Conservation (phyloP, 768 basidiomycete genomes). For the Udeniomyces megalosporus region DNA sequence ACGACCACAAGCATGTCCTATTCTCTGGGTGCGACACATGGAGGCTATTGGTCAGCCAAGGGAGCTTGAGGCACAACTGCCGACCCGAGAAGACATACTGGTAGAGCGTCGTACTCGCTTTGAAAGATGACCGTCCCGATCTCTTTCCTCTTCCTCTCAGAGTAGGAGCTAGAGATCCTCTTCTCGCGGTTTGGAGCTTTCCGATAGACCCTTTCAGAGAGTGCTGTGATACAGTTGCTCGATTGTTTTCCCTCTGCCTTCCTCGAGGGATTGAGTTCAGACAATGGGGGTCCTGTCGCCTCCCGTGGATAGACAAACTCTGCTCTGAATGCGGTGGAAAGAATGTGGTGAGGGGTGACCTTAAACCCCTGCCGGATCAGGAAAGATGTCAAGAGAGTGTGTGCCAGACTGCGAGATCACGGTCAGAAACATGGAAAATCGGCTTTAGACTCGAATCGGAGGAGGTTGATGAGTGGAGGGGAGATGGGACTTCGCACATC, state of each 20-base stretch:
- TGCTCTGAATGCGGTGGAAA: conserved; percentile 19
- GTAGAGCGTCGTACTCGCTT: conserved; percentile 18
- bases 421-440: background rate
- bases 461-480: background rate
- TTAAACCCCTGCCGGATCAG: background rate
- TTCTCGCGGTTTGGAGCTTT: no score
- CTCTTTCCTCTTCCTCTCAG: conserved; percentile 18
- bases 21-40: background rate
- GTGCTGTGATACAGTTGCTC: no score
- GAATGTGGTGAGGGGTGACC: background rate
- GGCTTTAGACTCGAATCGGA: no score
- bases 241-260: no score
- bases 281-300: conserved; percentile 16
- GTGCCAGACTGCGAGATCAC: background rate
- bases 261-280: background rate
- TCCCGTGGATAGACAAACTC: conserved; percentile 14
- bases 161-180: background rate
- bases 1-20: conserved; percentile 18
- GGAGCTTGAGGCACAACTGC: background rate
- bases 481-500: background rate
- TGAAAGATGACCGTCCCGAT: background rate
- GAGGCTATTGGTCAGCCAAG: background rate
- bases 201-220: no score
- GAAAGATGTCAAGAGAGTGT: background rate
- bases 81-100: background rate